Evolutionary conservation across 352 stramenopile species (phyloP).

Genomic region (Phytophthora pini): DNA sequence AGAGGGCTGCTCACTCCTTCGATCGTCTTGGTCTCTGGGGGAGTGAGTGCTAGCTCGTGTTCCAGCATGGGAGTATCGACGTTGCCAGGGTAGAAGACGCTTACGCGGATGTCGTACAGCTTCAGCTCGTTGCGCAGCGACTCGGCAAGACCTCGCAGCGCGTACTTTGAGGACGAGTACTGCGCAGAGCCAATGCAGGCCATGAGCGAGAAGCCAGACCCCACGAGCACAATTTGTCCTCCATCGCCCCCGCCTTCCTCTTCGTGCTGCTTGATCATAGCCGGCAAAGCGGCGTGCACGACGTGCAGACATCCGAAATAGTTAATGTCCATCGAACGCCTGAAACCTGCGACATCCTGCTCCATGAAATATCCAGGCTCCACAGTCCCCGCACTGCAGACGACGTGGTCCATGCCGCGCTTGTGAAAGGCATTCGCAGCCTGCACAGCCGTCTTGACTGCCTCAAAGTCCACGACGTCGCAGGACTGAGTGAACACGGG

Average conservation of each 20-base stretch:
- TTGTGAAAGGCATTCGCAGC: constrained; percentile 55
- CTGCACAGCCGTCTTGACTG: constrained; percentile 45
- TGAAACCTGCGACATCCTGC: constrained; percentile 44
- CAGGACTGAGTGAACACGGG: constrained; percentile 53
- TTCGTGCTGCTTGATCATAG: constrained; percentile 49
- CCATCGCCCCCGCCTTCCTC: constrained; percentile 14
- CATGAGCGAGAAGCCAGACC: constrained; percentile 52
- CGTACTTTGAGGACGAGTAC: constrained; percentile 58
- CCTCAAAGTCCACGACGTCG: constrained; percentile 50
- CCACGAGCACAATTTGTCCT: constrained; percentile 53
- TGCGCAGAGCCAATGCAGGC: constrained; percentile 53
- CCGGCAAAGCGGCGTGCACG: constrained; percentile 51
- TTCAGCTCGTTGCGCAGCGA: constrained; percentile 55
- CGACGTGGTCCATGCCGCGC: constrained; percentile 50
- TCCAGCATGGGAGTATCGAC: constrained; percentile 55
- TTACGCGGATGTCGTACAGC: constrained; percentile 47
- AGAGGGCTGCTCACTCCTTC: constrained; percentile 38
- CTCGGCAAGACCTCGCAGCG: constrained; percentile 63
- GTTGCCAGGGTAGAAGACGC: constrained; percentile 53
- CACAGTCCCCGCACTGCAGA: constrained; percentile 54
- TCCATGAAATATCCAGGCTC: constrained; percentile 65
- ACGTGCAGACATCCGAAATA: constrained; percentile 63
- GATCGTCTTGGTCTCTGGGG: constrained; percentile 51
- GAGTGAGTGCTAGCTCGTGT: constrained; percentile 43
- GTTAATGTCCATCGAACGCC: constrained; percentile 64